These are phyloP conservation scores for Trichophyton schoenleinii DNA, from an alignment of 2,329 filamentous ascomycete species.

Conservation along the genomic window DNA sequence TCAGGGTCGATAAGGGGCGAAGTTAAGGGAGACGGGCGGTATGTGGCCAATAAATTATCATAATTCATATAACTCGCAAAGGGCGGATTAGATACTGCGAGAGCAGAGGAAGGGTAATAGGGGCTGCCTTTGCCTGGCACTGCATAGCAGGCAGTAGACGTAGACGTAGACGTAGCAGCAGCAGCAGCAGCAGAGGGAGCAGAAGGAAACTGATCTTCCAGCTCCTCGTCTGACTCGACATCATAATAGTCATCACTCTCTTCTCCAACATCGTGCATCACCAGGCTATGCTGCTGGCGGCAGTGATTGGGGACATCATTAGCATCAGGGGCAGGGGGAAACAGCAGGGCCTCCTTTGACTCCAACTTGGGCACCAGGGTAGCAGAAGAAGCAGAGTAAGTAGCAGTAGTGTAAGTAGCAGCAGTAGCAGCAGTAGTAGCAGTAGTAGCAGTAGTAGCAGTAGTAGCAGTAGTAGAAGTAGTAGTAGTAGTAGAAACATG, in stretches of 20 bases:
- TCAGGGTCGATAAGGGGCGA: conserved; percentile 69
- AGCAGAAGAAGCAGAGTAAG: not conserved
- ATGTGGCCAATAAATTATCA: conserved; percentile 46
- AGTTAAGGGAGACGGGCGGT: conserved; percentile 51
- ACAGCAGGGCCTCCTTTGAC: not conserved
- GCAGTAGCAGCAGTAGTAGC: not conserved
- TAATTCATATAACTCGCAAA: conserved; percentile 37
- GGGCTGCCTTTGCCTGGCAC: conserved; percentile 32
- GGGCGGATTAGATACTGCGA: conserved; percentile 21
- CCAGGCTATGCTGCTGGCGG: not conserved
- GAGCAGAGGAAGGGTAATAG: conserved; percentile 20
- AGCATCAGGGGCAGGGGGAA: not conserved
- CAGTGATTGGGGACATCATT: not conserved
- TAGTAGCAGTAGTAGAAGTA: too few relatives aligned
- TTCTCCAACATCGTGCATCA: conserved; percentile 26
- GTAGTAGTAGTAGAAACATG: conserved; percentile 2
- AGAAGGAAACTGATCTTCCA: conserved; percentile 22
- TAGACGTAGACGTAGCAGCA: not conserved
- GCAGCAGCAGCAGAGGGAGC: not conserved
- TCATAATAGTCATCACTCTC: conserved; percentile 52
- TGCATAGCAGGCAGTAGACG: conserved; percentile 24
- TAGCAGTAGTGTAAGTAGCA: not conserved
- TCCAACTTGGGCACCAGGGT: conserved; percentile 3
- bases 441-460: too few relatives aligned
- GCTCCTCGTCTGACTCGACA: conserved; percentile 49